Base-by-base conservation (phyloP, 768 basidiomycete species). In the Tulasnella sp. region DNA sequence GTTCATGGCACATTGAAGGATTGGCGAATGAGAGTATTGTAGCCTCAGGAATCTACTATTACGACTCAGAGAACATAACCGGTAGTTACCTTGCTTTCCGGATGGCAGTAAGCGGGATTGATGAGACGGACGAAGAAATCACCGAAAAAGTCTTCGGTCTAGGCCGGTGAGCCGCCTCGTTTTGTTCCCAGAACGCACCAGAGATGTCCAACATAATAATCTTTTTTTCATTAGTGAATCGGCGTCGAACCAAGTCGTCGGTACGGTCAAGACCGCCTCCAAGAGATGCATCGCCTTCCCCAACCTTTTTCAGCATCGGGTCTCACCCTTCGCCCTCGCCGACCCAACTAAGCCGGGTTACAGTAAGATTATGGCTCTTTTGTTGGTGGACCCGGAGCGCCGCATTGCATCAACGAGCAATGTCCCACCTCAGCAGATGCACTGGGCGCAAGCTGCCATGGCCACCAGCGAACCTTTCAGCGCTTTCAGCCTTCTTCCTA, bases 61-160 rank as follows among this genome's bases (percentile, higher is more conserved):
- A 80, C 77, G 79, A 79, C 42, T 62, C 76, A n/a, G 80, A 82
- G 14, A 87, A 88, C 81, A 84, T 86, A 72, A 84, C 85, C 9
- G 71, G 82, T 6, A 83, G 83, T 27, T 77, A 81, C 3, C 83
- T 87, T n/a, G 82, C 80, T 16, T 86, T 87, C 81, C 84, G 86
- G 2, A 82, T 0, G 56, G 84, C 62, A 5, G 71, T 80, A 71
- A 0, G 52, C 77, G 16, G 80, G 21, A 81, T 84, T 56, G 75
- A 83, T 42, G 82, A 83, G 62, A 31, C 80, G 3, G 16, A 84
- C 58, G 81, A 81, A 0, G 62, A 12, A 79, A 86, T 38, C 85
- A 84, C 77, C 85, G 85, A 40, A 10, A 77, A 82, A n/a, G 88
- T 88, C 0, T 90, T 89, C 89, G 89, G 89, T 19, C 81, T 91